Base-by-base conservation (phyloP, 1,284 basidiomycete genomes). In the Trichosporon ovoides region DNA sequence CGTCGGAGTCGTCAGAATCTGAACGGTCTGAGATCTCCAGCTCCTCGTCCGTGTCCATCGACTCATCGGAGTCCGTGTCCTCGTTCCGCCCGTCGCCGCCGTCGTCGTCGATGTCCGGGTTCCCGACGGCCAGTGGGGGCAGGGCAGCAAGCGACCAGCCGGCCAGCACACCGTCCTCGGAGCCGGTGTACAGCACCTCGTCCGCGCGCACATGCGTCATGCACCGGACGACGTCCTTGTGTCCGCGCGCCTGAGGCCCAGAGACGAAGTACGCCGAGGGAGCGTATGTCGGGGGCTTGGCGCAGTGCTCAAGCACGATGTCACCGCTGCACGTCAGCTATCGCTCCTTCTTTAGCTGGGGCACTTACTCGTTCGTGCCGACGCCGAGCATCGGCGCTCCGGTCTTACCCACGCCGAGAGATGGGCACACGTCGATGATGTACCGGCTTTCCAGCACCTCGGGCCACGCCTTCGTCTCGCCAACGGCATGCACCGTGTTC, bases 171-270 rank as follows among this genome's bases (percentile, higher is more conserved):
- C 75, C 75, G 58, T 78, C 77, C 65, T 78, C 77, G 6, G 71
- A 74, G 1, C 78, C 78, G 1, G 77, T 78, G 64, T 77, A 79
- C 7, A 79, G 53, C 10, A 71, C 76, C 56, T 75, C 69, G 56
- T 74, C 74, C 13, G 55, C n/a, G 12, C 67, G 22, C 48, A 76
- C 74, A 60, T 78, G 74, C 58, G 70, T 73, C 46, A 77, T 53
- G 33, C 67, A 64, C 16, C 76, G 68, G 38, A 79, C 69, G 24
- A 78, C 76, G 61, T 77, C 77, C 57, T 72, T 70, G 63, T 78
- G 78, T 7, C 75, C 75, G 13, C 72, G 43, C 13, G 60, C 52
- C 3, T 48, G 64, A 19, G 74, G 74, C 0, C 67, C 69, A 3
- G 73, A 62, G 24, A 72, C 61, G 40, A 78, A 63, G 64, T 63